These are phyloP conservation scores for Euryodendron excelsum DNA, from an alignment of 148 eudicot species.

Conservation along the genomic window DNA sequence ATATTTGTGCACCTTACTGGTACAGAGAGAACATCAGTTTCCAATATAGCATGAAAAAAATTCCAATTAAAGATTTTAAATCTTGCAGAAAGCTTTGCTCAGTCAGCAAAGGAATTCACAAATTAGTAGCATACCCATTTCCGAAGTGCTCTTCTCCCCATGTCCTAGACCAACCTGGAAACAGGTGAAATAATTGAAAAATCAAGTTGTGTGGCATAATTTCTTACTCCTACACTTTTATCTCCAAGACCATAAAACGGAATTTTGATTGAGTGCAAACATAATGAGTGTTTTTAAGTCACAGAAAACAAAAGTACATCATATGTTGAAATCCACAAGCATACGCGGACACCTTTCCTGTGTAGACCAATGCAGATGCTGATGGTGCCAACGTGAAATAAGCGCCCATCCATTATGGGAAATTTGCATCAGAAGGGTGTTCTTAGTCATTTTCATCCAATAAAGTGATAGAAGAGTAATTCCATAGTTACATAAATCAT, in stretches of 20 bases:
- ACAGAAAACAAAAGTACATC: too few relatives aligned
- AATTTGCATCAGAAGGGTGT: too few relatives aligned
- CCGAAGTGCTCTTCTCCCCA: slow-evolving; percentile 99
- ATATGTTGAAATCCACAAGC: too few relatives aligned
- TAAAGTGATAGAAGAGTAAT: too few relatives aligned
- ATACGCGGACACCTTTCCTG: too few relatives aligned
- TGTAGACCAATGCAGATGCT: too few relatives aligned
- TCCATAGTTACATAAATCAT: too few relatives aligned
- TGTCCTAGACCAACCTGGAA: slow-evolving; percentile 94
- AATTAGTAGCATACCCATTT: slow-evolving; percentile 61
- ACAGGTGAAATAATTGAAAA: background rate
- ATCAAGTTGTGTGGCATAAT: background rate
- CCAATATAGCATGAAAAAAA: background rate
- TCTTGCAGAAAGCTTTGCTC: background rate
- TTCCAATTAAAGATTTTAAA: background rate
- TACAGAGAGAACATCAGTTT: slow-evolving; percentile 5
- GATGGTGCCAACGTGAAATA: too few relatives aligned
- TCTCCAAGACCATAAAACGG: background rate
- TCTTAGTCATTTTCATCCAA: too few relatives aligned
- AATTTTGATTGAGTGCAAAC: background rate
- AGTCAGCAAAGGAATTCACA: background rate
- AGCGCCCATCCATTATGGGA: too few relatives aligned
- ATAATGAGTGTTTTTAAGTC: background rate
- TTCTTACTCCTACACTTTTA: too few relatives aligned
- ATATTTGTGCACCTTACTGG: slow-evolving; percentile 94